Conservation (phyloP, 805 yeast genomes). For the Kregervanrija pseudodelftensis region DNA sequence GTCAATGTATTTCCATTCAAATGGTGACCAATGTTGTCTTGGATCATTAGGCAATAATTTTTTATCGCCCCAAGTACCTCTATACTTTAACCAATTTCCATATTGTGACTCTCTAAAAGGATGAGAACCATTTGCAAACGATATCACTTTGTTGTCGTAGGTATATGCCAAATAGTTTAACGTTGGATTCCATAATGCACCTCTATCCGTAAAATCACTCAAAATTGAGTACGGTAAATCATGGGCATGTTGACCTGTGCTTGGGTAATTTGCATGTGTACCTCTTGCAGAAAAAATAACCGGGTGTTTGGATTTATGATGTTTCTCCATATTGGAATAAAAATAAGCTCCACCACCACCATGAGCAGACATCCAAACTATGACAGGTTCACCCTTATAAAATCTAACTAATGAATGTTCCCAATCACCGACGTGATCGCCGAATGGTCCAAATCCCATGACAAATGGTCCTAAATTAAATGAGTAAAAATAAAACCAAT, state of each 20-base stretch:
- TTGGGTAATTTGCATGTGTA: slow-evolving; percentile 93
- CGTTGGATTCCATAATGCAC: slow-evolving; percentile 92
- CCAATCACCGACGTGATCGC: slow-evolving; percentile 98
- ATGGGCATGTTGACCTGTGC: slow-evolving; percentile 95
- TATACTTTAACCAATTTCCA: slow-evolving; percentile 72
- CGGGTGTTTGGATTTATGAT: slow-evolving; percentile 46
- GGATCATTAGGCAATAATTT: slow-evolving; percentile 60
- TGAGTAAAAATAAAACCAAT: slow-evolving; percentile 93
- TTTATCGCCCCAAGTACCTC: slow-evolving; percentile 90
- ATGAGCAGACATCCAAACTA: slow-evolving; percentile 96
- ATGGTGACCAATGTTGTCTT: slow-evolving; percentile 80
- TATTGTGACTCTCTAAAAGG: slow-evolving; percentile 46
- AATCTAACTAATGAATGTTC: slow-evolving; percentile 88
- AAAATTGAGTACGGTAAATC: slow-evolving; percentile 89
- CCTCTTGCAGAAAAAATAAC: slow-evolving; percentile 88
- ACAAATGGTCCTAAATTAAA: slow-evolving; percentile 95
- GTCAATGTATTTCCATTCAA: slow-evolving; percentile 84
- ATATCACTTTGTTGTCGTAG: slow-evolving; percentile 31
- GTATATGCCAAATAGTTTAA: slow-evolving; percentile 77
- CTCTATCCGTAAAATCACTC: slow-evolving; percentile 90
- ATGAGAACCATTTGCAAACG: slow-evolving; percentile 40
- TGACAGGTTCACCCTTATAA: slow-evolving; percentile 68
- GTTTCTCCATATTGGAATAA: slow-evolving; percentile 66
- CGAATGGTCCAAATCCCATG: slow-evolving; percentile 97
- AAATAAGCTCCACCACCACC: slow-evolving; percentile 93